phyloP scores from a whole-genome alignment of 768 basidiomycete species.

The Coprinopsis sp. region DNA sequence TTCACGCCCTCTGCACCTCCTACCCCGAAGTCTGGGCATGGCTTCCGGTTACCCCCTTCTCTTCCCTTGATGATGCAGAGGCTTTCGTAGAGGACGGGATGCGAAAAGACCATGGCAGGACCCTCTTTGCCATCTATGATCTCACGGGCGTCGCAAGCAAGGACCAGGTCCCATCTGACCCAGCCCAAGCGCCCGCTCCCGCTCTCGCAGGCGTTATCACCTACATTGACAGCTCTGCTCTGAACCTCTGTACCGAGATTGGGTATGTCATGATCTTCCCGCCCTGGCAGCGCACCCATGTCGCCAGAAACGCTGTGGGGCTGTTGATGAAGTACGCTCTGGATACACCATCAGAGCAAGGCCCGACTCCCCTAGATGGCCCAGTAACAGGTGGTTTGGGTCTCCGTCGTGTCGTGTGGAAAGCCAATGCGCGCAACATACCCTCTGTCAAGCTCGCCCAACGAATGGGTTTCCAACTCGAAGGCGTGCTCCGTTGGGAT shows the following conservation, averaged over 20 bases:
- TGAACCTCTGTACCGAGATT: conserved; percentile 46
- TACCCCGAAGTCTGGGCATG: conserved; percentile 41
- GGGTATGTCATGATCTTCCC: conserved; percentile 52
- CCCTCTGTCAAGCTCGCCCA: conserved; percentile 47
- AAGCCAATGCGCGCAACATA: conserved; percentile 44
- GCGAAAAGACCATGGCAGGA: conserved; percentile 24
- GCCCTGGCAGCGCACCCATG: conserved; percentile 57
- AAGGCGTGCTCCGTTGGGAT: conserved; percentile 54
- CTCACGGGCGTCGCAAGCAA: conserved; percentile 28
- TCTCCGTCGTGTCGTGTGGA: conserved; percentile 61
- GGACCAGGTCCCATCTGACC: too few relatives aligned
- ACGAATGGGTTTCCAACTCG: conserved; percentile 55
- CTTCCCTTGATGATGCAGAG: conserved; percentile 31
- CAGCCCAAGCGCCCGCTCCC: too few relatives aligned
- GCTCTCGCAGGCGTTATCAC: conserved; percentile 51
- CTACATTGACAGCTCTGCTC: conserved; percentile 38
- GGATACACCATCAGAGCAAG: conserved; percentile 30
- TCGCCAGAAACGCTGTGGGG: conserved; percentile 50
- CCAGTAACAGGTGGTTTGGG: conserved; percentile 49
- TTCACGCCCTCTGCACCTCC: conserved; percentile 28
- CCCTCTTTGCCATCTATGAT: conserved; percentile 53
- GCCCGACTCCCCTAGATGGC: too few relatives aligned
- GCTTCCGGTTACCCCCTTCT: conserved; percentile 49
- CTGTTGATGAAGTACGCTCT: conserved; percentile 47
- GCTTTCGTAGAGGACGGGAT: conserved; percentile 34